Evolutionary conservation across 306 rosid species (phyloP), one percentile per base, ranked within the genome.

Genomic region (Rubus parviflorus): DNA sequence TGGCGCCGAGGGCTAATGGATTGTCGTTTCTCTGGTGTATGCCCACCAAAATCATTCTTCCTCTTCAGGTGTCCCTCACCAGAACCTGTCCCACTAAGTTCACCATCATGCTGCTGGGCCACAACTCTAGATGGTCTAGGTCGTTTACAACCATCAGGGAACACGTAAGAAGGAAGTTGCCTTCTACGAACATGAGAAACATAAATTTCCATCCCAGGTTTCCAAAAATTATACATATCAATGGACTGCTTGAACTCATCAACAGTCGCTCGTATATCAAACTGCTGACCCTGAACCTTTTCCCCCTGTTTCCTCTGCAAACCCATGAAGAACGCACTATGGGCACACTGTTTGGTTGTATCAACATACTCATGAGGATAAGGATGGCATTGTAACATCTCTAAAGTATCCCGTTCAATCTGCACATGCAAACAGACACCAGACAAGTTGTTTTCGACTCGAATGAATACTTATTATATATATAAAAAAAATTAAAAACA

Each of bases 321-420:
- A 67, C 98, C 98, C 94, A 91, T 90, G 75, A 91, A 94, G 83
- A 88, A 94, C 5, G 94, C 94, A 86, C 88, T 62, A 81, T 94
- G 98, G 1, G 96, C 86, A 80, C 96, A 90, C 62, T 87, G 92
- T 81, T 90, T 94, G 76, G 93, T 83, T 4, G 75, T 48, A 81
- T 91, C 94, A 13, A 78, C 75, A 73, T 86, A 94, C 79, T 91
- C 98, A 37, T 87, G 85, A 8, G 98, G 98, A 79, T 88, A 87
- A 75, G 98, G 98, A 84, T 94, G 98, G 82, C 98, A 94, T 85
- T 91, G 98, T 87, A 94, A 81, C 91, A 90, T 88, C 81, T 93
- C 94, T 75, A 75, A 63, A 72, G 98, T 94, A 86, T 94, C 97
- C 75, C 98, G 83, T 76, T 91, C 97, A 82, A 94, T 94, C 98